These are phyloP conservation scores for Wickerhamomyces chaumierensis DNA, from an alignment of 805 yeast genomes.

Conservation along the genomic window DNA sequence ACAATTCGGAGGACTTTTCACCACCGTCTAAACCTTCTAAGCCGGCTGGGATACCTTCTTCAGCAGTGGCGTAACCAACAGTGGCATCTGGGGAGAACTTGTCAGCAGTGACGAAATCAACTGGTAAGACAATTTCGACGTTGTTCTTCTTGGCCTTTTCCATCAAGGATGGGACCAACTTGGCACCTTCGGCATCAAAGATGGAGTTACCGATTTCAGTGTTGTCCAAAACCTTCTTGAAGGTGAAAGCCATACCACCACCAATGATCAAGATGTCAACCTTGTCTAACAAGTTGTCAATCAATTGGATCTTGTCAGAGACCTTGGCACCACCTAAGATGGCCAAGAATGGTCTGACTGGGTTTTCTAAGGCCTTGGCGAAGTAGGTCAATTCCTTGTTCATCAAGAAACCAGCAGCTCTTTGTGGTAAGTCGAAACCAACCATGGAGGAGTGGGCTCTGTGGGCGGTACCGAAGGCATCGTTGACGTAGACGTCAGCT, in stretches of 20 bases:
- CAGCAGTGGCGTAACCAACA: slow-evolving; percentile 74
- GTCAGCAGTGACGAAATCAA: slow-evolving; percentile 94
- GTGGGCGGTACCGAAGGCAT: slow-evolving; percentile 99
- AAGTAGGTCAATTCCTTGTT: slow-evolving; percentile 95
- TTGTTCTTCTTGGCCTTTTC: slow-evolving; percentile 94
- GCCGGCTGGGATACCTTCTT: slow-evolving; percentile 86
- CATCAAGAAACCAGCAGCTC: slow-evolving; percentile 98
- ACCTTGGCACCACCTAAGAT: slow-evolving; percentile 99
- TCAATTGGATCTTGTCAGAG: slow-evolving; percentile 95
- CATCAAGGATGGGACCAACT: slow-evolving; percentile 82
- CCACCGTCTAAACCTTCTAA: slow-evolving; percentile 97
- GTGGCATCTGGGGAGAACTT: slow-evolving; percentile 86
- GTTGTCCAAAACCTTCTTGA: slow-evolving; percentile 83
- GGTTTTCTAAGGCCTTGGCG: slow-evolving; percentile 97
- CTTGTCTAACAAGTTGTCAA: slow-evolving; percentile 93
- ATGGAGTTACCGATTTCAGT: slow-evolving; percentile 87
- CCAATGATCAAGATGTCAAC: slow-evolving; percentile 91
- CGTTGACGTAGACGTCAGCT: slow-evolving; percentile 96
- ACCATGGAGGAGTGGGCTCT: slow-evolving; percentile 99
- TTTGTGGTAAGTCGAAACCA: slow-evolving; percentile 88
- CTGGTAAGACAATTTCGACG: slow-evolving; percentile 90
- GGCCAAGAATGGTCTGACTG: slow-evolving; percentile 96
- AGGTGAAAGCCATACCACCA: slow-evolving; percentile 99
- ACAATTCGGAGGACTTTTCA: slow-evolving; percentile 74
- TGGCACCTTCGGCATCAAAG: slow-evolving; percentile 89